Evolutionary conservation across 176 grass and related monocot genomes (phyloP).

Genomic region (Musa schizocarpa): DNA sequence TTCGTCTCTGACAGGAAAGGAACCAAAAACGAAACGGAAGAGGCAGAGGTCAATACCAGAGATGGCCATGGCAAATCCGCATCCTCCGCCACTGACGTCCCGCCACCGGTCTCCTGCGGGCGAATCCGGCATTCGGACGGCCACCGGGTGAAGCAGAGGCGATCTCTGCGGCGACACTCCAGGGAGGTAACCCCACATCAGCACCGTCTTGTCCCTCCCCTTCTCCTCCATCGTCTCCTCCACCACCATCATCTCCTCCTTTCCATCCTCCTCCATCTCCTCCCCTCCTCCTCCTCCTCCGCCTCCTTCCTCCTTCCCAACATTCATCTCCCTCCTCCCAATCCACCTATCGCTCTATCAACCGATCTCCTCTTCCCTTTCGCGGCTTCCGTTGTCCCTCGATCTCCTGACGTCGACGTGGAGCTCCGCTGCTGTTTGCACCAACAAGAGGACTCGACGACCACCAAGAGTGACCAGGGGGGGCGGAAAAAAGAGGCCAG

Average conservation of each 20-base stretch:
- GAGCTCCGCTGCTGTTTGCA: not conserved
- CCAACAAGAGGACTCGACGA: not conserved
- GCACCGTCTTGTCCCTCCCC: conserved; percentile 46
- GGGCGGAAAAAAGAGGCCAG: not conserved
- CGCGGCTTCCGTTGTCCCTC: not conserved
- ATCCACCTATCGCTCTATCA: not conserved
- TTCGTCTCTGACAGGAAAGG: not conserved
- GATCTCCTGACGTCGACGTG: not conserved
- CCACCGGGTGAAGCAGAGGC: conserved; percentile 72
- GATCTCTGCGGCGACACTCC: conserved; percentile 82
- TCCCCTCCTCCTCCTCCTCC: conserved; percentile 28
- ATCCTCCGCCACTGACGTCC: conserved; percentile 90
- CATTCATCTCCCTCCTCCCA: conserved; percentile 52
- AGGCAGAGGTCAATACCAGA: conserved; percentile 34
- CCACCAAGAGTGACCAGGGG: not conserved
- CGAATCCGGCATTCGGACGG: conserved; percentile 47
- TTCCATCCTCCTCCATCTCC: conserved; percentile 25
- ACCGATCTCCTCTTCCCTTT: not conserved
- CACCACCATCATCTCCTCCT: conserved; percentile 23
- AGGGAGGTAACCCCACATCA: conserved; percentile 99
- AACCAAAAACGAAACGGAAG: not conserved
- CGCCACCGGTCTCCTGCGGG: conserved; percentile 50
- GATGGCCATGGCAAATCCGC: conserved; percentile 92
- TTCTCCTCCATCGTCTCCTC: conserved; percentile 36
- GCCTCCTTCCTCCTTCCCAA: conserved; percentile 12